Conservation (phyloP, 2,329 filamentous ascomycete genomes). For the Lomentospora prolificans region DNA sequence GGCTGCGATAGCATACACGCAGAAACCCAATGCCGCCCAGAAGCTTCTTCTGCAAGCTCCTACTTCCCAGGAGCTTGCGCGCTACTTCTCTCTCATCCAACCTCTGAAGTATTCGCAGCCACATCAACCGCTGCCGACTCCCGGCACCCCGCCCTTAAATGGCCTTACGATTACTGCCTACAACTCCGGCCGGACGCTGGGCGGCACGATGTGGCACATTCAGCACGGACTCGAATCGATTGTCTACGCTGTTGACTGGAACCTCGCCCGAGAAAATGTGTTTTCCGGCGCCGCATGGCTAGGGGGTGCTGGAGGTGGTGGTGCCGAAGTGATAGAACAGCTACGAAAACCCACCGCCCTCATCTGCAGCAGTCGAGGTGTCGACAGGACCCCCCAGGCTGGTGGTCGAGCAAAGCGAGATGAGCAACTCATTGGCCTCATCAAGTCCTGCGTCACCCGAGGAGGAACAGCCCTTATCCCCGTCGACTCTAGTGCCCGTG, state of each 20-base stretch:
- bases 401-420: constrained; percentile 74
- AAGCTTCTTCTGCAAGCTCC: constrained; percentile 60
- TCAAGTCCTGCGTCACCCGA: constrained; percentile 65
- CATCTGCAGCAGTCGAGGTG: constrained; percentile 80
- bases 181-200: constrained; percentile 89
- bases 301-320: constrained; percentile 67
- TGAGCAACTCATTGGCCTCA: constrained; percentile 72
- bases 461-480: constrained; percentile 90
- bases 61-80: constrained; percentile 77
- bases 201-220: constrained; percentile 98
- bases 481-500: constrained; percentile 88
- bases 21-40: constrained; percentile 33
- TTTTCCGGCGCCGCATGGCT: constrained; percentile 91
- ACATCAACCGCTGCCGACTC: constrained; percentile 77
- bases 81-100: constrained; percentile 84
- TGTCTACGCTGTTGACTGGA: constrained; percentile 97
- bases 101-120: constrained; percentile 95
- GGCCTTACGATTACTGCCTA: constrained; percentile 93
- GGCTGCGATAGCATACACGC: constrained; percentile 41
- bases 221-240: constrained; percentile 95
- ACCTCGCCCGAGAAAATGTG: constrained; percentile 92
- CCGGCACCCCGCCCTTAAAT: constrained; percentile 80
- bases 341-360: constrained; percentile 86
- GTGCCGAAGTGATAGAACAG: constrained; percentile 87
- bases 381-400: constrained; percentile 58